Percentiles rank a stretch among this genome's conserved stretches.
Conservation (phyloP, 2,329 filamentous ascomycete genomes). For the Penicillium capsulatum region DNA sequence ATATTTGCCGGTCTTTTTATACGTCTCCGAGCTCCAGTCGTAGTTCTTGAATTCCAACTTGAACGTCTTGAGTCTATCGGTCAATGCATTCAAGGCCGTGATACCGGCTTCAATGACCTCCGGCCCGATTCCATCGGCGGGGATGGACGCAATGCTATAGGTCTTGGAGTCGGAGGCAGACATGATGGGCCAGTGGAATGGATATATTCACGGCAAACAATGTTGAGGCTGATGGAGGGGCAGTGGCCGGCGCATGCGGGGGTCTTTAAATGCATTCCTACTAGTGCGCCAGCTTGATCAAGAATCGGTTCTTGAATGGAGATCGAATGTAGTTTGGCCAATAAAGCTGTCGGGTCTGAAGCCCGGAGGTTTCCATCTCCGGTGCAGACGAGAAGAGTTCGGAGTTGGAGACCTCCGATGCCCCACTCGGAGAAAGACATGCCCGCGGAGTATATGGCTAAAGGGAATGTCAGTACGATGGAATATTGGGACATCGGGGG, state of each 20-base stretch:
- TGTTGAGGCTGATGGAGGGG: conserved; percentile 2
- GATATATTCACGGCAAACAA: background rate
- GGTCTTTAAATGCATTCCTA: too few relatives aligned
- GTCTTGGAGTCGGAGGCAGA: conserved; percentile 20
- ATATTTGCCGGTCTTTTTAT: conserved; percentile 62
- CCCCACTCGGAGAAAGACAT: too few relatives aligned
- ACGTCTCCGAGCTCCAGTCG: conserved; percentile 64
- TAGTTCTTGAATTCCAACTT: conserved; percentile 58
- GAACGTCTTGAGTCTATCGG: conserved; percentile 52
- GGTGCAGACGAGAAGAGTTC: too few relatives aligned
- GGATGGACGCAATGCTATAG: conserved; percentile 60
- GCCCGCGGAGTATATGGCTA: too few relatives aligned
- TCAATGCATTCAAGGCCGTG: conserved; percentile 51
- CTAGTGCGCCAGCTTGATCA: too few relatives aligned
- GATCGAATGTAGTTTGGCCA: conserved; percentile 3
- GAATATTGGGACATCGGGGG: too few relatives aligned
- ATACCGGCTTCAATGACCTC: conserved; percentile 65
- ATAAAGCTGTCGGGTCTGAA: background rate
- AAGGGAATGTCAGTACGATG: too few relatives aligned
- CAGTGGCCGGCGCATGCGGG: too few relatives aligned
- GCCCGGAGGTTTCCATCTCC: too few relatives aligned
- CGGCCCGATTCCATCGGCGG: conserved; percentile 65
- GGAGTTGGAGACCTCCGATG: background rate
- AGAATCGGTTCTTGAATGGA: conserved; percentile 3
- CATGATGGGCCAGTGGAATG: conserved; percentile 10